Conservation (phyloP, 768 basidiomycete genomes). For the Boletus vermiculosoides region DNA sequence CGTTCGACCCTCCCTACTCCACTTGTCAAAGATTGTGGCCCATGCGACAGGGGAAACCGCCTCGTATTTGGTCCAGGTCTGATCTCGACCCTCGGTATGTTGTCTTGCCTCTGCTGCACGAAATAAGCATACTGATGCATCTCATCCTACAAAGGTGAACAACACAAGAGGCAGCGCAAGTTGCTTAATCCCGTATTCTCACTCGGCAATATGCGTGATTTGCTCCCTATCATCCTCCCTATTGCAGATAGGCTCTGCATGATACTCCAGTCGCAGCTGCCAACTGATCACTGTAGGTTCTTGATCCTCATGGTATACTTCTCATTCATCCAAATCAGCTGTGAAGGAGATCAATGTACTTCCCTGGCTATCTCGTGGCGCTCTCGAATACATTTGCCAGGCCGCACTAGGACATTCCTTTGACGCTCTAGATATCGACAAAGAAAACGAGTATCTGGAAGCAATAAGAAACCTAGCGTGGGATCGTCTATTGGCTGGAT, state of each 20-base stretch:
- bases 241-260: slow-evolving; percentile 31
- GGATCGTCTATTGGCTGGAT: background rate
- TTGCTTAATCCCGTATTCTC: slow-evolving; percentile 37
- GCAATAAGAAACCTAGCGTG: slow-evolving; percentile 34
- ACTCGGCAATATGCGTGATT: slow-evolving; percentile 29
- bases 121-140: background rate
- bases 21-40: background rate
- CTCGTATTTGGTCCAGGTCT: slow-evolving; percentile 40
- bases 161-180: slow-evolving; percentile 33
- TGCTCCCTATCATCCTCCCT: slow-evolving; percentile 33
- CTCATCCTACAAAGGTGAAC: slow-evolving; percentile 21
- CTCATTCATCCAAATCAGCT: slow-evolving; percentile 14
- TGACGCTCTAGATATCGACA: slow-evolving; percentile 25
- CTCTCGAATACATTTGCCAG: slow-evolving; percentile 38
- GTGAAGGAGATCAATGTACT: slow-evolving; percentile 34
- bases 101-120: background rate
- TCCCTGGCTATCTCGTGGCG: slow-evolving; percentile 33
- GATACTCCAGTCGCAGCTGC: slow-evolving; percentile 21
- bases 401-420: slow-evolving; percentile 36
- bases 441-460: slow-evolving; percentile 28
- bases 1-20: background rate
- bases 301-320: background rate
- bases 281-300: slow-evolving; percentile 23
- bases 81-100: slow-evolving; percentile 37
- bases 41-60: slow-evolving; percentile 21